Evolutionary conservation across 352 stramenopile species (phyloP).

Genomic region (Albugo laibachii): DNA sequence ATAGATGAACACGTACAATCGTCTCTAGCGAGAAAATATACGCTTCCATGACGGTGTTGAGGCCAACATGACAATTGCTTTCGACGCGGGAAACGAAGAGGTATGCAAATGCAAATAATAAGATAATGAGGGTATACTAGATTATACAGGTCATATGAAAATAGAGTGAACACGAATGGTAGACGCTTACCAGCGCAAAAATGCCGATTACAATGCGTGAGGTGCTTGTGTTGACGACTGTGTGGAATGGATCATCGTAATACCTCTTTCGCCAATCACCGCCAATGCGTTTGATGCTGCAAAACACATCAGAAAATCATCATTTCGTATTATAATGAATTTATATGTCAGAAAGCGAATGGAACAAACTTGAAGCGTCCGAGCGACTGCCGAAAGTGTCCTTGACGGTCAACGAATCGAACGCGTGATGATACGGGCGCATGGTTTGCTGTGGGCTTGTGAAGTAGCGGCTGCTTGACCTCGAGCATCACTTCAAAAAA

Average conservation of each 20-base stretch:
- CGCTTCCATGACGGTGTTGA: constrained; percentile 53
- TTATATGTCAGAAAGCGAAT: background rate
- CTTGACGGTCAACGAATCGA: constrained; percentile 41
- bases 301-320: constrained; percentile 3
- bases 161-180: background rate
- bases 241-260: constrained; percentile 73
- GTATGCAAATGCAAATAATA: constrained; percentile 61
- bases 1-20: constrained; percentile 27
- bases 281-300: constrained; percentile 36
- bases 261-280: constrained; percentile 72
- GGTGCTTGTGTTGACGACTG: constrained; percentile 71
- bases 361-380: constrained; percentile 45
- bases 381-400: constrained; percentile 46
- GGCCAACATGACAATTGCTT: constrained; percentile 46
- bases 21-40: constrained; percentile 79
- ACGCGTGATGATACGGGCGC: background rate
- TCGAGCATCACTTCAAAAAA: background rate
- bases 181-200: constrained; percentile 32
- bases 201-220: constrained; percentile 61
- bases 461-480: background rate
- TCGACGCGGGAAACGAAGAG: constrained; percentile 39
- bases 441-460: background rate
- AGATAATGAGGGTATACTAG: constrained; percentile 65
- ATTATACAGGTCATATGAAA: background rate
- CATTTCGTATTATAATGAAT: background rate